Conservation (phyloP, 73 alveolate genomes). For the Tetrahymena malaccensis region DNA sequence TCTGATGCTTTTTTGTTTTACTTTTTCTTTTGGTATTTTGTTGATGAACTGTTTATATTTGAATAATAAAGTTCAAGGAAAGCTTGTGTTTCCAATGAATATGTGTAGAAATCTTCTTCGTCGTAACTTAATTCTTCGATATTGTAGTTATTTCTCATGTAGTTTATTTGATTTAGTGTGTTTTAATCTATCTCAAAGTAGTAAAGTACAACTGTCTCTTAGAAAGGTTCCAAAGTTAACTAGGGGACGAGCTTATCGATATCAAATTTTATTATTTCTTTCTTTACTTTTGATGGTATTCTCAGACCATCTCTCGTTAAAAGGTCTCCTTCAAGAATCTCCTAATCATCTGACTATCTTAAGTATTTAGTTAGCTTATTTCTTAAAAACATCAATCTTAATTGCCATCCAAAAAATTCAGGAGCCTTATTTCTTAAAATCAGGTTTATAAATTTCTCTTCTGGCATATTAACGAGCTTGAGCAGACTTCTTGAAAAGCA, state of each 20-base stretch:
- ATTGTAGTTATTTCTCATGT: background rate
- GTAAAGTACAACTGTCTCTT: background rate
- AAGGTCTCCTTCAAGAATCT: background rate
- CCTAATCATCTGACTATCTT: background rate
- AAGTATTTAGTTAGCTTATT: background rate
- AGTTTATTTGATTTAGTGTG: background rate
- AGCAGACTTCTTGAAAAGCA: background rate
- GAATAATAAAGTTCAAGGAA: background rate
- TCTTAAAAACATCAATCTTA: background rate
- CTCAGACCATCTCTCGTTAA: background rate
- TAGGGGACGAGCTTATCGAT: background rate
- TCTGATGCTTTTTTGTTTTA: background rate
- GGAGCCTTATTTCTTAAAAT: background rate
- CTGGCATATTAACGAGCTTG: background rate
- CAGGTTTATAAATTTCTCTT: background rate
- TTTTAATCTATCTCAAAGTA: background rate
- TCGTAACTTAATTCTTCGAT: background rate
- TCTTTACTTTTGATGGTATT: background rate
- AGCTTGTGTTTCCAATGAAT: background rate
- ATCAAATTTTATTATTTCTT: background rate
- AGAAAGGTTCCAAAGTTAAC: background rate
- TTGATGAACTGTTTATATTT: background rate
- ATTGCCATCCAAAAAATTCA: background rate
- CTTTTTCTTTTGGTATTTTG: background rate
- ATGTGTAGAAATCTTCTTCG: background rate